phyloP scores from a whole-genome alignment of 192 early-diverging fungal species.

The Radiomyces spectabilis region DNA sequence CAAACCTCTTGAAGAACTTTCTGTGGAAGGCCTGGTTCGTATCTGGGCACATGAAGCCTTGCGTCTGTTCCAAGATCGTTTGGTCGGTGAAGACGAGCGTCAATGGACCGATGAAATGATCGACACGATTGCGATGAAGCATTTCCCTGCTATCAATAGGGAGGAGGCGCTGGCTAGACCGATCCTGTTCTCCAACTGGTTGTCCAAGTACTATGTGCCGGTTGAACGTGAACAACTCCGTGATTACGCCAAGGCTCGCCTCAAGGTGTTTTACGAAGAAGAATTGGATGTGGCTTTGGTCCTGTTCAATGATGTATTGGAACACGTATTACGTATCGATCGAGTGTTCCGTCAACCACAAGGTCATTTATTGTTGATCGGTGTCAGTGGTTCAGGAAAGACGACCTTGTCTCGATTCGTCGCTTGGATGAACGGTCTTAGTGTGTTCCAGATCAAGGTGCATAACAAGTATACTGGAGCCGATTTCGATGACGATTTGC shows the following conservation, averaged over 20 bases:
- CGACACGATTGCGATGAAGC: slow-evolving; percentile 70
- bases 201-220: slow-evolving; percentile 87
- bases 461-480: slow-evolving; percentile 92
- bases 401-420: slow-evolving; percentile 97
- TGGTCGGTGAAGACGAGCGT: slow-evolving; percentile 83
- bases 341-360: slow-evolving; percentile 96
- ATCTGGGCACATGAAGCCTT: slow-evolving; percentile 98
- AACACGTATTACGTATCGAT: slow-evolving; percentile 97
- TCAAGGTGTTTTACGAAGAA: slow-evolving; percentile 99
- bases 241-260: slow-evolving; percentile 86
- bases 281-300: slow-evolving; percentile 97
- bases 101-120: slow-evolving; percentile 88
- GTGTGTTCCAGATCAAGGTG: slow-evolving; percentile 96
- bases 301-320: slow-evolving; percentile 95
- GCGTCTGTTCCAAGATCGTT: slow-evolving; percentile 96
- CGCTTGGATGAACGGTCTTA: slow-evolving; percentile 99
- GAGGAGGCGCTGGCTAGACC: slow-evolving; percentile 72
- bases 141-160: slow-evolving; percentile 82
- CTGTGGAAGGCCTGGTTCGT: slow-evolving; percentile 81
- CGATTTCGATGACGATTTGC: slow-evolving; percentile 98
- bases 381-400: slow-evolving; percentile 96
- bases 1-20: slow-evolving; percentile 70
- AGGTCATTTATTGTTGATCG: slow-evolving; percentile 97
- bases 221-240: slow-evolving; percentile 85
- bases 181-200: slow-evolving; percentile 96